These are phyloP conservation scores for Coemansia sp. DNA, from an alignment of 371 early-diverging fungal genomes.

Conservation along the genomic window DNA sequence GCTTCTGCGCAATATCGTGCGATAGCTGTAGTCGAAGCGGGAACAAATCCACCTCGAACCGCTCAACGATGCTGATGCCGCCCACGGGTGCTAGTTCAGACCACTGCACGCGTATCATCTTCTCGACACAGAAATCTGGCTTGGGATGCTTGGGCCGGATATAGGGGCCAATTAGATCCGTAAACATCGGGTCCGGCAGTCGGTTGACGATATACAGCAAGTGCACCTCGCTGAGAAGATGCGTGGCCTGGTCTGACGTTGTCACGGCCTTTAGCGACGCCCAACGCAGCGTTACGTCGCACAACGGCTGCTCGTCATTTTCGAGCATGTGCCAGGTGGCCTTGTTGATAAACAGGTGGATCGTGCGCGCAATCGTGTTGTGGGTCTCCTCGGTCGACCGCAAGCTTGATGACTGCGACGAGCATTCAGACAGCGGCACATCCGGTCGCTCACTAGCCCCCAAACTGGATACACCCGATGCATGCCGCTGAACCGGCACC, in stretches of 20 bases:
- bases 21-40: slow-evolving; percentile 80
- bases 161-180: slow-evolving; percentile 70
- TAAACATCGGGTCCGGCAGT: slow-evolving; percentile 58
- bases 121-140: slow-evolving; percentile 68
- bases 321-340: slow-evolving; percentile 54
- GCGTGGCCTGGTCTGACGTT: slow-evolving; percentile 53
- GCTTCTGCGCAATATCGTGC: slow-evolving; percentile 70
- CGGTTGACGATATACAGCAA: slow-evolving; percentile 66
- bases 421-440: not conserved
- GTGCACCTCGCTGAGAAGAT: slow-evolving; percentile 68
- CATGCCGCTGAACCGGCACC: not conserved
- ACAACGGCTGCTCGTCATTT: slow-evolving; percentile 50
- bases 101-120: slow-evolving; percentile 80
- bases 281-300: slow-evolving; percentile 48
- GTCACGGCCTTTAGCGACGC: slow-evolving; percentile 46
- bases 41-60: slow-evolving; percentile 77
- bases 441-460: not conserved
- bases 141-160: slow-evolving; percentile 47
- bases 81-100: slow-evolving; percentile 79
- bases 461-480: not conserved
- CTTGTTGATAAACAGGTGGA: slow-evolving; percentile 45
- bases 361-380: slow-evolving; percentile 47
- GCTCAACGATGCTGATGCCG: slow-evolving; percentile 83
- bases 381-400: not conserved
- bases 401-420: not conserved